A percentile compares a stretch with the other conserved stretches of the same genome.
phyloP scores from a whole-genome alignment of 345 rosid genomes.

The Salix purpurea region DNA sequence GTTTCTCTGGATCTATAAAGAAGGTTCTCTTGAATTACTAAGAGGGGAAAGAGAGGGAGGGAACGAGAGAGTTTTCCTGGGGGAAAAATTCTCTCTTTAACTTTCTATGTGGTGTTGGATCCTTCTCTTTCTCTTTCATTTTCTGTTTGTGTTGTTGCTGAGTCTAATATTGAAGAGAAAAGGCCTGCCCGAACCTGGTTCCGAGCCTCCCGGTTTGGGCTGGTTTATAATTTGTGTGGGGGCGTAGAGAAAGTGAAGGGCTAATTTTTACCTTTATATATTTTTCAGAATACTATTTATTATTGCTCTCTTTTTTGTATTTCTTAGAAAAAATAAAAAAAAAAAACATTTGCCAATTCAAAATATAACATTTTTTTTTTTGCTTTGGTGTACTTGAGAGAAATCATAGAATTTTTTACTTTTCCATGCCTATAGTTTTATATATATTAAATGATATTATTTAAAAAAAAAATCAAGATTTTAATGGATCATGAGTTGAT shows the following conservation, averaged over 20 bases:
- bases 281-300: background rate
- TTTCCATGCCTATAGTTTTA: too few relatives aligned
- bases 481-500: too few relatives aligned
- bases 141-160: background rate
- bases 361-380: background rate
- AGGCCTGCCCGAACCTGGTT: slow-evolving; percentile 46
- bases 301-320: background rate
- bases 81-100: slow-evolving; percentile 22
- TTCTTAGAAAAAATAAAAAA: background rate
- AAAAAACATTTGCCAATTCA: background rate
- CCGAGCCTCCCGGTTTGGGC: slow-evolving; percentile 51
- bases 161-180: slow-evolving; percentile 37
- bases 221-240: slow-evolving; percentile 20
- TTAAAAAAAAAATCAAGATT: too few relatives aligned
- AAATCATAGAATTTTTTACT: too few relatives aligned
- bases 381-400: too few relatives aligned
- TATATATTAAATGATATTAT: too few relatives aligned
- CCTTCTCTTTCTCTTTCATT: slow-evolving; percentile 7
- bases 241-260: slow-evolving; percentile 21
- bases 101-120: slow-evolving; percentile 33
- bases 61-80: background rate
- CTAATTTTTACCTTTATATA: slow-evolving; percentile 28
- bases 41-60: slow-evolving; percentile 20
- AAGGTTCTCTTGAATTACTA: background rate
- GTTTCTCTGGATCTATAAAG: background rate